A percentile compares a stretch with the other conserved stretches of the same genome.
Evolutionary conservation across 352 stramenopile genomes (phyloP).

Genomic region (Phytophthora podocarpi): DNA sequence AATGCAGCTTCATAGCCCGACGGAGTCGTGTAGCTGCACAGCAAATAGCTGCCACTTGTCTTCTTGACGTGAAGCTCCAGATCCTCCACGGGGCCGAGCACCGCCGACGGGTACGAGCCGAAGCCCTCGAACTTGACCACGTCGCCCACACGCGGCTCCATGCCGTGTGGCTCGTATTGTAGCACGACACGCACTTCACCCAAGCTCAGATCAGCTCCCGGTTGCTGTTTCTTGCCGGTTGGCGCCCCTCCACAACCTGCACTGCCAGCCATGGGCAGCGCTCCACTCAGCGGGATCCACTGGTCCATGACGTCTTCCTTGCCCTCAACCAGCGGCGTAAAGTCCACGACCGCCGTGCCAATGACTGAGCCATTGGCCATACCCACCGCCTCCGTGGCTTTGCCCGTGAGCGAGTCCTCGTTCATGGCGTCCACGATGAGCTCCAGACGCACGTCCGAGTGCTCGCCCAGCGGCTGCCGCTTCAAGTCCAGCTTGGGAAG

Average conservation of each 20-base stretch:
- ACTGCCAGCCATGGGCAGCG: conserved; percentile 14
- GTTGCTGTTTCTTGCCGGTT: conserved; percentile 47
- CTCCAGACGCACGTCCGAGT: conserved; percentile 78
- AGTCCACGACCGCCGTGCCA: conserved; percentile 67
- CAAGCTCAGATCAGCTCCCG: conserved; percentile 51
- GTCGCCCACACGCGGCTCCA: conserved; percentile 74
- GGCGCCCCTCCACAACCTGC: neutral
- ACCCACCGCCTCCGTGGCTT: conserved; percentile 77
- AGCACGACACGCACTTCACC: conserved; percentile 79
- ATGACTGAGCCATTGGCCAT: conserved; percentile 82
- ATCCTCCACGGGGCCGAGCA: conserved; percentile 67
- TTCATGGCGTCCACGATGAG: conserved; percentile 85
- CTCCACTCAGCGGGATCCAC: conserved; percentile 75
- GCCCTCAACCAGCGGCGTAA: conserved; percentile 73
- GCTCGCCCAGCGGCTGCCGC: conserved; percentile 53
- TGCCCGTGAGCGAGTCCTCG: conserved; percentile 78
- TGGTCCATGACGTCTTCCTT: conserved; percentile 82
- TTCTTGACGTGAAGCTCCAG: conserved; percentile 83
- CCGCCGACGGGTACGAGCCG: conserved; percentile 67
- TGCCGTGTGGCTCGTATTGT: conserved; percentile 81
- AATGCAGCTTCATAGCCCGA: conserved; percentile 67
- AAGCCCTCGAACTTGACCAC: conserved; percentile 84
- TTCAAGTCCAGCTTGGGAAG: conserved; percentile 74
- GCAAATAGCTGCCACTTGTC: conserved; percentile 77
- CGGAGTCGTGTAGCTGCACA: conserved; percentile 73